Evolutionary conservation across 257 asterid species (phyloP), one percentile per base, ranked within the genome.

Genomic region (Salvia splendens): DNA sequence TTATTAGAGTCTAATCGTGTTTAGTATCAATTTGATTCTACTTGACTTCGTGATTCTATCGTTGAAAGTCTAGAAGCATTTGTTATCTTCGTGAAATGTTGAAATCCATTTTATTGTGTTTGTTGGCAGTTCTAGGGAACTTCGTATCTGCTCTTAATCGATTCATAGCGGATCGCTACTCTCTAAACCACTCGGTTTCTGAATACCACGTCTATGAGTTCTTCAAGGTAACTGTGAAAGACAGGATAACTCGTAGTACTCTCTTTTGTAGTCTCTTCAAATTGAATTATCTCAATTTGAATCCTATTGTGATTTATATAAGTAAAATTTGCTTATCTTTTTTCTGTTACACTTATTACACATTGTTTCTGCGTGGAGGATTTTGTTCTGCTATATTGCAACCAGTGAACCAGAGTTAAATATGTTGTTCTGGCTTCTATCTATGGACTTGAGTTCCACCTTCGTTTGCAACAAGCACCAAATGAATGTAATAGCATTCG

Each of bases 181-280:
- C 89, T 43, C 72, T 9, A 42, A 78, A 80, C 35, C 95, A 82
- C 70, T 83, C 90, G 1, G 81, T 94, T 61, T 87, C 96, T 11
- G 96, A 94, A 67, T 94, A 94, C 82, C 91, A 91, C 12, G 96
- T 88, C 50, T 94, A 94, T 48, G 99, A 94, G 63, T 94, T 91
- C 70, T 94, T 85, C 74, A 94, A 94, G 99, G 99, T 94, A 79
- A 79, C 48, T 35, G 15, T 28, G 35, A 12, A 32, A 45, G 45
- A 53, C 30, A 41, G 67, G 40, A 35, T 8, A 46, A 52, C 40
- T 51, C 41, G 42, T 17, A 12, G 1, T 20, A 20, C 0, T 20
- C 48, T 38, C 36, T 11, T 33, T 30, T 33, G 4, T 61, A 61
- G 67, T 12, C 28, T 9, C 53, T 24, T 43, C 20, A 12, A 17